Evolutionary conservation across 768 basidiomycete genomes (phyloP), one percentile per base, ranked within the genome.

Genomic region (Royoungia palumana): DNA sequence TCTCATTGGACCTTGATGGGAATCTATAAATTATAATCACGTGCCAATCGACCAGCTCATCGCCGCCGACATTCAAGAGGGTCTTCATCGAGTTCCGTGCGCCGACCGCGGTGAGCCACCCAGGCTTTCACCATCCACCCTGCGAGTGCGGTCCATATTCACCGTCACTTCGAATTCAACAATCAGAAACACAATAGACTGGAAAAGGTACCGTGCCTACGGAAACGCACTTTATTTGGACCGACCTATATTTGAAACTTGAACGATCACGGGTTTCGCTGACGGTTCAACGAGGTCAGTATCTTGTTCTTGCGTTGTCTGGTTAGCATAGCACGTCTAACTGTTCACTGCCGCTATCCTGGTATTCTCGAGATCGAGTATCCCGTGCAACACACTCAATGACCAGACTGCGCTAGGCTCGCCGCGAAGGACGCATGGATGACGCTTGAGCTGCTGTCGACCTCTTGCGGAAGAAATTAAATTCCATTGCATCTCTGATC

Each of bases 341-440:
- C 93, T 95, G 42, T 79, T 99, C 57, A 89, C 92, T 1, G 87
- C 88, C 36, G 98, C 96, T 0, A 89, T 99, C 64, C 77, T 98
- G 36, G 96, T 98, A 64, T 94, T 0, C 98, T 98, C 59, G 94
- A 97, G 68, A 83, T 98, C 55, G 93, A 96, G 67, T 94, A 93
- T 61, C 81, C 97, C 47, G 90, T 98, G 1, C 91, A 94, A 59
- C 81, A 94, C 57, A 89, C 89, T 0, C 96, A 99, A 72, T 99
- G 96, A 67, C 85, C 92, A 0, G 91, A 94, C 56, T 99, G 96
- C 62, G 77, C 95, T 1, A 85, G 82, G 59, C 80, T 98, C 5
- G 96, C 96, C 0, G 96, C 96, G 4, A 99, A 98, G 73, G 97
- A 98, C 66, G 98, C 94, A 0, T 98, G 95, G 96, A 94, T 92